Percentiles rank a stretch among this genome's conserved stretches.
Conservation (phyloP, 805 yeast species). For the Diddensiella transvaalensis region DNA sequence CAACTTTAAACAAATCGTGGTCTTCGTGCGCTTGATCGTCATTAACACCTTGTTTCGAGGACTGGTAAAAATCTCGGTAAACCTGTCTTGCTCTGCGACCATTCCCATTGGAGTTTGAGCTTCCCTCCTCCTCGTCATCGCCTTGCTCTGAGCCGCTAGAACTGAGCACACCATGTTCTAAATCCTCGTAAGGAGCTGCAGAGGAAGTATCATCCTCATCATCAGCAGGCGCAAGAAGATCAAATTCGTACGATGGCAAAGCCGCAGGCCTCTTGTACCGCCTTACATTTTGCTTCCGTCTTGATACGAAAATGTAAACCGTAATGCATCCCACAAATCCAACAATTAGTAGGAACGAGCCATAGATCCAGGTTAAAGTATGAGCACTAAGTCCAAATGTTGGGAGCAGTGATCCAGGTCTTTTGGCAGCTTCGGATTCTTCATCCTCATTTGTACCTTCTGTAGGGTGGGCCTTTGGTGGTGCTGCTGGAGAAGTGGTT, state of each 20-base stretch:
- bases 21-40: conserved; percentile 9
- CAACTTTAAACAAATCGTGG: conserved; percentile 18
- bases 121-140: conserved; percentile 4
- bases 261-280: conserved; percentile 13
- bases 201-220: conserved; percentile 15
- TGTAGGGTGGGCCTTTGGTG: conserved; percentile 9
- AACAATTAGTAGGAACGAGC: conserved; percentile 44
- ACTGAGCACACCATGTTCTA: conserved; percentile 1
- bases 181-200: background rate
- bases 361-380: conserved; percentile 33
- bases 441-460: background rate
- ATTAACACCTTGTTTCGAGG: background rate
- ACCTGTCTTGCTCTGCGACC: conserved; percentile 16
- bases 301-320: conserved; percentile 41
- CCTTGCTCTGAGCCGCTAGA: background rate
- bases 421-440: conserved; percentile 9
- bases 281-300: conserved; percentile 29
- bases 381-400: conserved; percentile 31
- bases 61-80: conserved; percentile 10
- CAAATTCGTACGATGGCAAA: conserved; percentile 24
- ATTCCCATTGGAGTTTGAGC: background rate
- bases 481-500: conserved; percentile 8
- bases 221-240: conserved; percentile 23
- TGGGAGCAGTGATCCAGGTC: conserved; percentile 26
- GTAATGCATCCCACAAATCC: conserved; percentile 36